Conservation (phyloP, 192 early-diverging fungal genomes). For the Gigaspora rosea region DNA sequence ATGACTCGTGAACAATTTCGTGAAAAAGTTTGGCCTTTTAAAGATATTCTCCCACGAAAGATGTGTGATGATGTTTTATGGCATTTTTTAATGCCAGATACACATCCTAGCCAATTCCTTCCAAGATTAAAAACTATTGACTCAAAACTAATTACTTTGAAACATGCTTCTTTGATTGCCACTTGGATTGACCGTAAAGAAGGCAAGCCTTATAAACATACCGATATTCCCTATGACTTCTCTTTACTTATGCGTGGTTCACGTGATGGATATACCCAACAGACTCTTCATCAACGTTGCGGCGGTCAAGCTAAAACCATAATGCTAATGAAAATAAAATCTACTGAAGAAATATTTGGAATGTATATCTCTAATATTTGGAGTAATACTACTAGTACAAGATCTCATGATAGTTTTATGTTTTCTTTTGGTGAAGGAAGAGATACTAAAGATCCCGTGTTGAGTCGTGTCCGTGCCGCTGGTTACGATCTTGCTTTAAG, state of each 20-base stretch:
- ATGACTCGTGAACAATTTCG: constrained; percentile 8
- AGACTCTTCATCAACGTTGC: constrained; percentile 13
- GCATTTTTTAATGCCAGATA: constrained; percentile 4
- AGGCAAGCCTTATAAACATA: not conserved
- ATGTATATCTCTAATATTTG: constrained; percentile 4
- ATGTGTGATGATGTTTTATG: constrained; percentile 13
- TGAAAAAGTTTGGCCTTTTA: constrained; percentile 29
- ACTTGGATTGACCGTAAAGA: constrained; percentile 27
- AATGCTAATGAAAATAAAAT: not conserved
- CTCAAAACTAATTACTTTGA: constrained; percentile 19
- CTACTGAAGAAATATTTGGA: constrained; percentile 20
- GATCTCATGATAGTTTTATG: constrained; percentile 17
- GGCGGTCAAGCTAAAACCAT: not conserved
- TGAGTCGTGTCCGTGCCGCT: not conserved
- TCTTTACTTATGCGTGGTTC: constrained; percentile 4
- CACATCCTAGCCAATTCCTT: not conserved
- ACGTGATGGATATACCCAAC: constrained; percentile 15
- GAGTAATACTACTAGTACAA: not conserved
- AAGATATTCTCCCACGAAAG: not conserved
- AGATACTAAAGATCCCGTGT: not conserved
- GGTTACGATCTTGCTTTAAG: constrained; percentile 10
- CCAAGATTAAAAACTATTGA: constrained; percentile 17
- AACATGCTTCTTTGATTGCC: constrained; percentile 11
- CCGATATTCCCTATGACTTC: constrained; percentile 23
- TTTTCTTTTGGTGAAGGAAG: constrained; percentile 12